Evolutionary conservation across 73 alveolate genomes (phyloP).

Genomic region (Blepharisma japonicum): DNA sequence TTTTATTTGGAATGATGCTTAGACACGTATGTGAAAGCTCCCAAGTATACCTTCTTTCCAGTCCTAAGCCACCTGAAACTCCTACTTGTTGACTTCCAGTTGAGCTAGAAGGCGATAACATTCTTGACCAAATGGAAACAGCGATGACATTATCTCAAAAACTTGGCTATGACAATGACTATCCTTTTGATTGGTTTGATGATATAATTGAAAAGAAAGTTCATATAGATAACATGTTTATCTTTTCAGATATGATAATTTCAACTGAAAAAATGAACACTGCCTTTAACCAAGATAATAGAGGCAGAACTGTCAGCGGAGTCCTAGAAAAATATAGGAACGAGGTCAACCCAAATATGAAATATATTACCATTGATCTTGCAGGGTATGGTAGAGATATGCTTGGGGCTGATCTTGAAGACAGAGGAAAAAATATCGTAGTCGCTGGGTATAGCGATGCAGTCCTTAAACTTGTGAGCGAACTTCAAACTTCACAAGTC

Average conservation of each 20-base stretch:
- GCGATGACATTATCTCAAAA: neutral
- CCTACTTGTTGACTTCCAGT: neutral
- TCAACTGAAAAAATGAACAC: neutral
- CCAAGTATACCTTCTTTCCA: neutral
- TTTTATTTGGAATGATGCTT: neutral
- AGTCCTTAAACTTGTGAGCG: neutral
- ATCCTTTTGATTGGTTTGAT: slow-evolving; percentile 9
- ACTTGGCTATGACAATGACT: neutral
- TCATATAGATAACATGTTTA: neutral
- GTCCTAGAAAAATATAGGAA: neutral
- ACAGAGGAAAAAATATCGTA: neutral
- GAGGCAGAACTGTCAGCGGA: neutral
- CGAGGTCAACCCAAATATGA: slow-evolving; percentile 10
- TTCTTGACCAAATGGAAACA: neutral
- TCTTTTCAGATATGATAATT: slow-evolving; percentile 1
- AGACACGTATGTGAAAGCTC: neutral
- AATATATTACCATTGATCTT: neutral
- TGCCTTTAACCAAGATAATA: neutral
- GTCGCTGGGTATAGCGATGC: slow-evolving; percentile 8
- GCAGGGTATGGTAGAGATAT: neutral
- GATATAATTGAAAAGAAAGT: neutral
- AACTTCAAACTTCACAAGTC: neutral
- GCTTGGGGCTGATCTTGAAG: slow-evolving; percentile 6
- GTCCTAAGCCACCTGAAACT: slow-evolving; percentile 19
- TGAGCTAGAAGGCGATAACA: neutral